Evolutionary conservation across 2,329 filamentous ascomycete species (phyloP), one percentile per base, ranked within the genome.

Genomic region (Epichloe coenophiala): DNA sequence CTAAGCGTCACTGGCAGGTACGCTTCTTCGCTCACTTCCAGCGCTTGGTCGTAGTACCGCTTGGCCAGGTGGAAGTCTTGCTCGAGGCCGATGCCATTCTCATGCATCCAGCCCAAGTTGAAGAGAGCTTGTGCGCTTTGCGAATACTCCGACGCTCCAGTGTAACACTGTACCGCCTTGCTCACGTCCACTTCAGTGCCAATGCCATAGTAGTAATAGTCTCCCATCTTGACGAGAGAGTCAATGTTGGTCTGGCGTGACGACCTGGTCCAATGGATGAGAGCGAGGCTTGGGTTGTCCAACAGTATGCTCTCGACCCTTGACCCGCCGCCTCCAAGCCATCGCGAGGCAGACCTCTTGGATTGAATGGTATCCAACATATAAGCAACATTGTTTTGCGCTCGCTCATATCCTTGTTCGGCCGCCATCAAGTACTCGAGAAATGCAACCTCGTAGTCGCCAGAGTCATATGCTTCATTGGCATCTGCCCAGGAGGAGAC

Each of bases 41-140:
- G 71, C 1, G 93, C 91, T 54, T 93, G 78, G 60, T 98, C 93
- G 63, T 98, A 98, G 68, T 90, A 95, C 49, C 93, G 77, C 69
- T 98, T 98, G 2, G 94, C 93, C 51, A 98, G 81, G 62, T 98
- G 93, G 65, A 94, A 98, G 63, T 98, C 93, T 64, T 98, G 93
- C 50, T 86, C 84, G 19, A 97, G 78, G 2, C 90, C 88, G 47
- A 97, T 76, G 7, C 93, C 93, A 61, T 97, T 96, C 68, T 98
- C 93, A 62, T 98, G 89, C 91, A 98, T 97, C 93, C 93, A 98
- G 5, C 93, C 94, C 13, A 98, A 74, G 60, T 98, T 97, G 79
- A 89, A 98, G 51, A 96, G 80, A 13, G 94, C 93, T 68, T 98
- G 94, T 2, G 91, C 93, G 59, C 88, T 95, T 62, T 89, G 85